A percentile compares a stretch with the other conserved stretches of the same genome.
phyloP scores from a whole-genome alignment of 2,329 filamentous ascomycete genomes.

The Colletotrichum sp. region DNA sequence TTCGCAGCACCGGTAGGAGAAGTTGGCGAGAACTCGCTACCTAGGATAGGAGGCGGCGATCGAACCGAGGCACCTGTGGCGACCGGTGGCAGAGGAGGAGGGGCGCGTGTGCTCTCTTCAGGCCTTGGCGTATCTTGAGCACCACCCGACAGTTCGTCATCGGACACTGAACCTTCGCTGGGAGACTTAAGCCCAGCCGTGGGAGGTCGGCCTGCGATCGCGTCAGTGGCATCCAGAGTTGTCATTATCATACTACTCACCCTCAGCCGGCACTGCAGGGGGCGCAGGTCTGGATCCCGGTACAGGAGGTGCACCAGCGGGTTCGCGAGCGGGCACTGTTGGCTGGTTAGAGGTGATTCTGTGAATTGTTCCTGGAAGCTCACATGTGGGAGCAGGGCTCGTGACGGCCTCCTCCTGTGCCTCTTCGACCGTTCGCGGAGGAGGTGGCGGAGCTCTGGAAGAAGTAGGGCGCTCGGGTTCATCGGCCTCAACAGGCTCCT shows the following conservation, averaged over 20 bases:
- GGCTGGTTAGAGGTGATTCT: constrained; percentile 32
- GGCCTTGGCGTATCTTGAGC: constrained; percentile 1
- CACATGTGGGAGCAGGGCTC: constrained; percentile 7
- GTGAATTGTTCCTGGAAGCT: constrained; percentile 19
- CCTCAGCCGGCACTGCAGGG: constrained; percentile 63
- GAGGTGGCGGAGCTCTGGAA: constrained; percentile 42
- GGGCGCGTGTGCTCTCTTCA: constrained; percentile 25
- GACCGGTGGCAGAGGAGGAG: constrained; percentile 45
- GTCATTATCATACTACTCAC: constrained; percentile 50
- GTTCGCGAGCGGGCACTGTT: constrained; percentile 37
- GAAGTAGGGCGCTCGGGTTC: constrained; percentile 48
- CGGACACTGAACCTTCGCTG: constrained; percentile 83
- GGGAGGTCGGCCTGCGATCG: constrained; percentile 62
- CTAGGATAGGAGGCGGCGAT: constrained; percentile 40
- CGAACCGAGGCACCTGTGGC: constrained; percentile 23
- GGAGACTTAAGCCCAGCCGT: constrained; percentile 59
- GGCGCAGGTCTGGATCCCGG: constrained; percentile 58
- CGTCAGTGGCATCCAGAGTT: not conserved
- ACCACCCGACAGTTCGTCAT: constrained; percentile 78
- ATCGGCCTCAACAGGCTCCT: constrained; percentile 50
- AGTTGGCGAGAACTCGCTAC: constrained; percentile 45
- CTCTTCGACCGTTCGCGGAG: constrained; percentile 57
- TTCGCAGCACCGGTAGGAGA: constrained; percentile 48
- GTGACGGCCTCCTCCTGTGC: constrained; percentile 31
- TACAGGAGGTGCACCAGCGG: constrained; percentile 45